Evolutionary conservation across 2,329 filamentous ascomycete genomes (phyloP), one percentile per base, ranked within the genome.

Genomic region (Fusarium tricinctum): DNA sequence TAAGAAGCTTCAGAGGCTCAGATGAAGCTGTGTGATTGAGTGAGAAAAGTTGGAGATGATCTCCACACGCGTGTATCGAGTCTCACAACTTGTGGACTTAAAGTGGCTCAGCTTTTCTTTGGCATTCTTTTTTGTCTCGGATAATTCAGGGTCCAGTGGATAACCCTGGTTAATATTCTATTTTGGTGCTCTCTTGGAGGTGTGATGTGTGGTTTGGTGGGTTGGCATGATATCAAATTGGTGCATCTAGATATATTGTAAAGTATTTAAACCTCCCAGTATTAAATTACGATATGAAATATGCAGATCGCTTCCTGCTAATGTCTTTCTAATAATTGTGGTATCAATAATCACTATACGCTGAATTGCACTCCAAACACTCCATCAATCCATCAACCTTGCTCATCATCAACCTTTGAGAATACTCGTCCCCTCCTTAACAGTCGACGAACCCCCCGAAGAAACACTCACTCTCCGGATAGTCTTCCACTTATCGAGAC

Each of bases 381-480:
- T 39, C 28, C n/a, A 19, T 42, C 23, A 14, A 33, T 15, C 28
- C 15, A 19, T 30, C 28, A 30, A 30, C 38, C 20, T 26, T 45
- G 12, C 30, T 33, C 8, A 4, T 35, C 48, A 60, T 56, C 49
- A 66, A 38, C 19, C 53, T 38, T 63, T 60, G 42, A 67, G 44
- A 30, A 54, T 55, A 28, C 52, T 63, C 7, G 46, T 44, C 23
- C 53, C 53, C 38, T 70, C 67, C 44, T 38, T 56, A 13, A 43
- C 49, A 30, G 55, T 62, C 6, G 63, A 67, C 2, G 68, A 69
- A 3, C 55, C 64, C 5, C 66, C 62, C 1, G 69, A 72, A 30
- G 72, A 74, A 28, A 66, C 71, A 35, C 72, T 74, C n/a, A 74
- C 72, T 32, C 72, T 43, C 8, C 72, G 63, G 10, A 74, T 74